These are phyloP conservation scores for Hypomontagnella monticulosa DNA, from an alignment of 495 filamentous ascomycete genomes.

Conservation along the genomic window DNA sequence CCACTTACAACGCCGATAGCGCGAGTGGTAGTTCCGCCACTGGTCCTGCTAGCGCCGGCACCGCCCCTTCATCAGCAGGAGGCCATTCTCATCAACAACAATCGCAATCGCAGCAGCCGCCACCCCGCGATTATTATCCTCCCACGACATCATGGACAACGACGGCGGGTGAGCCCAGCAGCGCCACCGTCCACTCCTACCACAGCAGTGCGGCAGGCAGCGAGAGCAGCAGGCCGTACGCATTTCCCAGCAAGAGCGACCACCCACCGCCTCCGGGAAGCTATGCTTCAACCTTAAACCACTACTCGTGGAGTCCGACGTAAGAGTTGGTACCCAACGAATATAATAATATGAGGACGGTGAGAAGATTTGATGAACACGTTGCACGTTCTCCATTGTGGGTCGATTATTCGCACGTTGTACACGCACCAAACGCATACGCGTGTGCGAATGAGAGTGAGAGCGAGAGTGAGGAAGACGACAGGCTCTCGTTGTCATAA, in stretches of 20 bases:
- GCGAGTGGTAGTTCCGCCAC: conserved; percentile 23
- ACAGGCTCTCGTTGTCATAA: conserved; percentile 29
- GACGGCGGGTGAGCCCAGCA: conserved; percentile 51
- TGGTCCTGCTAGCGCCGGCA: conserved; percentile 25
- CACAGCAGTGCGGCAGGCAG: conserved; percentile 39
- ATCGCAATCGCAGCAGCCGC: conserved; percentile 42
- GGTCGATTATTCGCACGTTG: conserved; percentile 9
- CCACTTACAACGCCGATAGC: conserved; percentile 45
- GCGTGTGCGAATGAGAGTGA: conserved; percentile 7
- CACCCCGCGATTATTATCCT: conserved; percentile 59
- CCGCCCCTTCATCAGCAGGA: conserved; percentile 30
- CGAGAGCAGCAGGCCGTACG: conserved; percentile 54
- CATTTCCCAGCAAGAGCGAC: conserved; percentile 49
- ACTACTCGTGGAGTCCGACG: conserved; percentile 51
- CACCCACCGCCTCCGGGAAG: conserved; percentile 43
- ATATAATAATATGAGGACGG: conserved; percentile 2
- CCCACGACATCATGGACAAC: conserved; percentile 56
- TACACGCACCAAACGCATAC: neutral
- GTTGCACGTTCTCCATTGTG: conserved; percentile 19
- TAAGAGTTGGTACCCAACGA: conserved; percentile 21
- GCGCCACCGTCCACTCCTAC: conserved; percentile 48
- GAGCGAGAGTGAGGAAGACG: conserved; percentile 16
- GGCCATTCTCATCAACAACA: conserved; percentile 34
- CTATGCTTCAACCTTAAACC: conserved; percentile 46
- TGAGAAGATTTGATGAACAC: conserved; percentile 17